These are phyloP conservation scores for Yamadazyma tumulicola DNA, from an alignment of 805 yeast species.

Conservation along the genomic window DNA sequence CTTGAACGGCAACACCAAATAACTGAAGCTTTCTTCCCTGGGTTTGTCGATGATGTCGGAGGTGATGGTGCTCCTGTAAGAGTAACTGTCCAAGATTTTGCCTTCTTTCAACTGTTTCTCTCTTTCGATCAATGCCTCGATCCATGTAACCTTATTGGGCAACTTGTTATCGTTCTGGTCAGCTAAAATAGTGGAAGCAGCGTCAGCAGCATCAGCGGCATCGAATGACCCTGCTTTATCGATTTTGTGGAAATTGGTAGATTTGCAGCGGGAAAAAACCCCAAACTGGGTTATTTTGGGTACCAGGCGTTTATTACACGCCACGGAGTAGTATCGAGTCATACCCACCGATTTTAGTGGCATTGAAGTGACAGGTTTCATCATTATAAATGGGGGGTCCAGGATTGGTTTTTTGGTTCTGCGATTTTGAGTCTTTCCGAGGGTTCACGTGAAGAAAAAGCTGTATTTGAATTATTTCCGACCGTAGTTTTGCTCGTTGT, in stretches of 20 bases:
- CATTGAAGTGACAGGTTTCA: too few relatives aligned
- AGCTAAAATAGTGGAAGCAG: slow-evolving; percentile 65
- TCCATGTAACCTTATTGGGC: slow-evolving; percentile 69
- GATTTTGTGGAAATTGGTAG: slow-evolving; percentile 25
- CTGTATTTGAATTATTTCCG: too few relatives aligned
- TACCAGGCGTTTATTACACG: too few relatives aligned
- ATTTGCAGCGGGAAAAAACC: slow-evolving; percentile 5
- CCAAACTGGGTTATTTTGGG: too few relatives aligned
- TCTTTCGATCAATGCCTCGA: slow-evolving; percentile 75
- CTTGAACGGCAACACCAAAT: slow-evolving; percentile 72
- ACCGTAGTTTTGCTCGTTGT: too few relatives aligned
- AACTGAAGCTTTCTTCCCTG: slow-evolving; percentile 72
- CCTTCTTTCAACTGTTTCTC: slow-evolving; percentile 70
- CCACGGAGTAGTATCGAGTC: too few relatives aligned
- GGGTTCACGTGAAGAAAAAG: too few relatives aligned
- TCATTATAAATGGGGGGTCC: too few relatives aligned
- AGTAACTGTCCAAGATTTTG: slow-evolving; percentile 63
- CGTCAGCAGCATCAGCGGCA: slow-evolving; percentile 68
- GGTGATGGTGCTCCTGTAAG: slow-evolving; percentile 69
- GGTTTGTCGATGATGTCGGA: slow-evolving; percentile 70
- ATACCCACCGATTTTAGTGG: too few relatives aligned
- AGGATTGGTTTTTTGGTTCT: too few relatives aligned
- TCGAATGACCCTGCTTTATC: slow-evolving; percentile 41
- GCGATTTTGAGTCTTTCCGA: too few relatives aligned
- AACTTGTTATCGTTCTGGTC: slow-evolving; percentile 51